phyloP scores from a whole-genome alignment of 257 asterid species.

The Scutellaria barbata region DNA sequence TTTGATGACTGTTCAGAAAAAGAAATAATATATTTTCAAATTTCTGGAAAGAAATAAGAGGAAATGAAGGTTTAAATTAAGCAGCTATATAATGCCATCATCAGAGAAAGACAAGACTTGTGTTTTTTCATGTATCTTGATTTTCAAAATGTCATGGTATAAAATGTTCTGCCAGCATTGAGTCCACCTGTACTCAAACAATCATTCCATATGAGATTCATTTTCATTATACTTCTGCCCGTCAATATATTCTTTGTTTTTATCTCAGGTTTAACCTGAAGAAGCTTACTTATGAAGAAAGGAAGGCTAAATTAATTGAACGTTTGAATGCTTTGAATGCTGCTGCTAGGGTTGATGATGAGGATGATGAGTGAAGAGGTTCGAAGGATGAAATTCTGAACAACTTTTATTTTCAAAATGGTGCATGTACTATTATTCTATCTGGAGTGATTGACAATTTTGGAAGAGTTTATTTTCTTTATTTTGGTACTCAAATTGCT shows the following conservation, averaged over 20 bases:
- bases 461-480: constrained; percentile 21
- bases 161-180: neutral
- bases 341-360: constrained; percentile 46
- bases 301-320: constrained; percentile 50
- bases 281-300: constrained; percentile 52
- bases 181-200: neutral
- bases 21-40: neutral
- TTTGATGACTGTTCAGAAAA: too few relatives aligned
- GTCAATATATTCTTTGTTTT: neutral
- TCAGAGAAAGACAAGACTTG: constrained; percentile 5
- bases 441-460: constrained; percentile 27
- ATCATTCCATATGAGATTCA: neutral
- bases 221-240: neutral
- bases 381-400: neutral
- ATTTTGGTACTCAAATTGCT: constrained; percentile 31
- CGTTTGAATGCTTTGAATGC: constrained; percentile 48
- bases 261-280: constrained; percentile 46
- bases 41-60: too few relatives aligned
- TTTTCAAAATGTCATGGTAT: too few relatives aligned
- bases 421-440: neutral
- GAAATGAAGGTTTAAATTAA: too few relatives aligned
- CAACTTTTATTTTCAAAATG: neutral
- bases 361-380: constrained; percentile 43
- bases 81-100: neutral
- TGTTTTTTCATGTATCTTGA: neutral